These are phyloP conservation scores for Exophiala sideris DNA, from an alignment of 2,329 filamentous ascomycete species.

Conservation along the genomic window DNA sequence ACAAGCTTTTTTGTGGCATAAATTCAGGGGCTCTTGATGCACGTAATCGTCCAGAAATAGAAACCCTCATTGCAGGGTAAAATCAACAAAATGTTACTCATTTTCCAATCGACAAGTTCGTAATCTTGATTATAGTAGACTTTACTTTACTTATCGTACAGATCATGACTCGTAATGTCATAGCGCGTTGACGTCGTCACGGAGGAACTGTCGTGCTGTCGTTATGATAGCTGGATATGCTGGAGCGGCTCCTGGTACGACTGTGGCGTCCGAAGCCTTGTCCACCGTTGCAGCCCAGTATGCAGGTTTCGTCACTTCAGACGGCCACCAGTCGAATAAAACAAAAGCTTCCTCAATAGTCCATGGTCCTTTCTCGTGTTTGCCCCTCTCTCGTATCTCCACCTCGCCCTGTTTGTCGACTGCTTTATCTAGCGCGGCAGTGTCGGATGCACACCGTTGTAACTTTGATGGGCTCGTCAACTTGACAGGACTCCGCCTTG, in stretches of 20 bases:
- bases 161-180: constrained; percentile 16
- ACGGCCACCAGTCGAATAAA: constrained; percentile 29
- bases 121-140: no score
- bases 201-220: constrained; percentile 20
- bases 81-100: no score
- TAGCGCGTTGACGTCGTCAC: constrained; percentile 21
- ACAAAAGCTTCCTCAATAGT: constrained; percentile 26
- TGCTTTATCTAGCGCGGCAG: constrained; percentile 1
- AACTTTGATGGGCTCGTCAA: constrained; percentile 12
- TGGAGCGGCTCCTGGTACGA: neutral
- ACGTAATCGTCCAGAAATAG: no score
- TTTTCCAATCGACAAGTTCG: no score
- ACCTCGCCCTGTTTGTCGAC: neutral
- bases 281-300: constrained; percentile 9
- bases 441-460: constrained; percentile 17
- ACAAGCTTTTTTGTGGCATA: no score
- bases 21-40: no score
- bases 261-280: neutral
- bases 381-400: neutral
- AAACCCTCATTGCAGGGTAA: no score
- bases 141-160: neutral
- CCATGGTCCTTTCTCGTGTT: constrained; percentile 29
- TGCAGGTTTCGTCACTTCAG: constrained; percentile 18
- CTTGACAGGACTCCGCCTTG: constrained; percentile 4
- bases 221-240: constrained; percentile 15